Conservation (phyloP, 805 yeast species). For the Ogataea glucozyma region DNA sequence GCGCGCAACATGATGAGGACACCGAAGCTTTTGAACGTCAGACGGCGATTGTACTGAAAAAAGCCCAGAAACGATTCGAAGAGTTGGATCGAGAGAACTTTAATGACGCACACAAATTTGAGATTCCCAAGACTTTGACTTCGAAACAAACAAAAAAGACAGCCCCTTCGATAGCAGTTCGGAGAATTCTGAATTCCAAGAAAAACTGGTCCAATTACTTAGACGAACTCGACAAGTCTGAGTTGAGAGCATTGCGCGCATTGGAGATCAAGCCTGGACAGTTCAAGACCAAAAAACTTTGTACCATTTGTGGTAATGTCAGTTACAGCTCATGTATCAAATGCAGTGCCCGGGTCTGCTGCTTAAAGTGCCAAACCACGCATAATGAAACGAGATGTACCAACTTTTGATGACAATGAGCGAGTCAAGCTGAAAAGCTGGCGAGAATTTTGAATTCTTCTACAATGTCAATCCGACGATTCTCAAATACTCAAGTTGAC, state of each 20-base stretch:
- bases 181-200: slow-evolving; percentile 41
- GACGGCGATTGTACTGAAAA: slow-evolving; percentile 35
- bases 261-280: slow-evolving; percentile 36
- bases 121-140: slow-evolving; percentile 37
- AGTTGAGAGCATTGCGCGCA: slow-evolving; percentile 32
- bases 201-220: slow-evolving; percentile 42
- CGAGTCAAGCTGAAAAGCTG: too few species aligned
- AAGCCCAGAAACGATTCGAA: slow-evolving; percentile 39
- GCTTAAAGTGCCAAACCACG: slow-evolving; percentile 40
- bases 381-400: slow-evolving; percentile 48
- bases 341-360: slow-evolving; percentile 44
- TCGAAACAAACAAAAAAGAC: slow-evolving; percentile 22
- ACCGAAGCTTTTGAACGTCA: slow-evolving; percentile 29
- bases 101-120: slow-evolving; percentile 39
- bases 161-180: slow-evolving; percentile 36
- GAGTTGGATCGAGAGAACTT: slow-evolving; percentile 47
- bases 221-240: slow-evolving; percentile 44
- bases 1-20: slow-evolving; percentile 23
- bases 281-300: slow-evolving; percentile 41
- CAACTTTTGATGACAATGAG: slow-evolving; percentile 27
- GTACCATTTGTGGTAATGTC: slow-evolving; percentile 48
- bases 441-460: too few species aligned
- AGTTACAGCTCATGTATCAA: slow-evolving; percentile 42
- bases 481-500: not conserved
- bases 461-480: not conserved